Evolutionary conservation across 2,329 filamentous ascomycete genomes (phyloP).

Genomic region (Alternaria arborescens): DNA sequence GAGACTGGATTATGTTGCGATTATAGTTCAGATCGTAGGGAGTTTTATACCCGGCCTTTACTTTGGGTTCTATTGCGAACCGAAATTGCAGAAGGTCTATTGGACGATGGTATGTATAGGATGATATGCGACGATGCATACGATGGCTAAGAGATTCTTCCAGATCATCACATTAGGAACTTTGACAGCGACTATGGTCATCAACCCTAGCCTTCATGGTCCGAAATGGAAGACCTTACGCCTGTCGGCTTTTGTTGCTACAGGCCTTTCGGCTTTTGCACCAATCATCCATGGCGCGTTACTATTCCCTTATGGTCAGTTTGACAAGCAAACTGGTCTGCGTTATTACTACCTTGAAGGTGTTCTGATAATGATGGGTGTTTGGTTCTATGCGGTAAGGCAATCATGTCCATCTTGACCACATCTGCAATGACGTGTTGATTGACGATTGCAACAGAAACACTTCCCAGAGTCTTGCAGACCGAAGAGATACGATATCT

Average conservation of each 20-base stretch:
- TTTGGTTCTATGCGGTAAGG: conserved; percentile 78
- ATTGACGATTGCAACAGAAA: conserved; percentile 68
- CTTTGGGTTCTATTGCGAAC: conserved; percentile 58
- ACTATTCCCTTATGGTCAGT: conserved; percentile 69
- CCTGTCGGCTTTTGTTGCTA: conserved; percentile 83
- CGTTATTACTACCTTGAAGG: conserved; percentile 10
- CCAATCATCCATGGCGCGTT: conserved; percentile 76
- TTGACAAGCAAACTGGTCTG: conserved; percentile 69
- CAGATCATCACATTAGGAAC: conserved; percentile 56
- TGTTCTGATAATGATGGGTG: conserved; percentile 66
- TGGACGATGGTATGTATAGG: conserved; percentile 47
- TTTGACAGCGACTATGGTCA: conserved; percentile 78
- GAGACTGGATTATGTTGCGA: conserved; percentile 89
- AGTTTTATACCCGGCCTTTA: conserved; percentile 83
- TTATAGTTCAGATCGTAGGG: conserved; percentile 86
- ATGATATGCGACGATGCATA: too few relatives aligned
- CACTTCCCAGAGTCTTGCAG: conserved; percentile 75
- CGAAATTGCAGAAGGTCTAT: conserved; percentile 47
- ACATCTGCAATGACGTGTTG: conserved; percentile 76
- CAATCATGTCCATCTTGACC: too few relatives aligned
- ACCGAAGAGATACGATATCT: conserved; percentile 84
- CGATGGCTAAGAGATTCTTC: neutral
- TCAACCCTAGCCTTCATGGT: conserved; percentile 82
- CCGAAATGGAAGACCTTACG: conserved; percentile 83
- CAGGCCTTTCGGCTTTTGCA: conserved; percentile 84